phyloP scores from a whole-genome alignment of 495 filamentous ascomycete genomes.

The Xylaria flabelliformis region DNA sequence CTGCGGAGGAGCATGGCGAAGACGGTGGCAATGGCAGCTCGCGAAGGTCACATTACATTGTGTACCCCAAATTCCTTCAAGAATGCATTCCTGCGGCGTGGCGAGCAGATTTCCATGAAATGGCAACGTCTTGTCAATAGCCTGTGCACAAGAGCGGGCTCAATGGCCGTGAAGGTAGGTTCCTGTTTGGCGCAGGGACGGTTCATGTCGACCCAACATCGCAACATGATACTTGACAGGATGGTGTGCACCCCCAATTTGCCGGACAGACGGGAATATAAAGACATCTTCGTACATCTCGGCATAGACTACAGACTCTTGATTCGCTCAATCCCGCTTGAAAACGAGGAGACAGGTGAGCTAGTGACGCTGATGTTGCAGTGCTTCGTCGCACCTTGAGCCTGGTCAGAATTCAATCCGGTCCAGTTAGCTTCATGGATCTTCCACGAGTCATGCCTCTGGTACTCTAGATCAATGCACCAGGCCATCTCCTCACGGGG shows the following conservation, averaged over 20 bases:
- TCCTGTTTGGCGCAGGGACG: conserved; percentile 13
- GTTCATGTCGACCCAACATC: neutral
- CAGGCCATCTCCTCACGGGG: neutral
- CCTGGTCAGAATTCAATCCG: neutral
- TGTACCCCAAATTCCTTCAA: conserved; percentile 1
- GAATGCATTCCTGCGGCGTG: neutral
- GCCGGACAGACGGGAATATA: conserved; percentile 22
- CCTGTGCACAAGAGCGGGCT: neutral
- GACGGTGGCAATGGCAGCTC: neutral
- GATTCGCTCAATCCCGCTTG: conserved; percentile 2
- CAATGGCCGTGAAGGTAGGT: neutral
- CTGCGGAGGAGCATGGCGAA: neutral
- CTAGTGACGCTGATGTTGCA: conserved; percentile 17
- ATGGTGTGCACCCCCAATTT: conserved; percentile 27
- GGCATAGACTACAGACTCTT: conserved; percentile 17
- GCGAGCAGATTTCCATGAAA: neutral
- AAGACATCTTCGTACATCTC: conserved; percentile 17
- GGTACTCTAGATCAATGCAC: neutral
- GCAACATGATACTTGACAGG: neutral
- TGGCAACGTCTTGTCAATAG: neutral
- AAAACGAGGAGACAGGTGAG: conserved; percentile 1
- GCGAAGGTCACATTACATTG: conserved; percentile 14
- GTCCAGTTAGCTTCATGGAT: neutral
- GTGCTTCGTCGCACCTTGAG: neutral
- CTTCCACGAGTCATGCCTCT: conserved; percentile 1